Conservation (phyloP, 1,284 basidiomycete genomes). For the Ceratobasidium sp. region DNA sequence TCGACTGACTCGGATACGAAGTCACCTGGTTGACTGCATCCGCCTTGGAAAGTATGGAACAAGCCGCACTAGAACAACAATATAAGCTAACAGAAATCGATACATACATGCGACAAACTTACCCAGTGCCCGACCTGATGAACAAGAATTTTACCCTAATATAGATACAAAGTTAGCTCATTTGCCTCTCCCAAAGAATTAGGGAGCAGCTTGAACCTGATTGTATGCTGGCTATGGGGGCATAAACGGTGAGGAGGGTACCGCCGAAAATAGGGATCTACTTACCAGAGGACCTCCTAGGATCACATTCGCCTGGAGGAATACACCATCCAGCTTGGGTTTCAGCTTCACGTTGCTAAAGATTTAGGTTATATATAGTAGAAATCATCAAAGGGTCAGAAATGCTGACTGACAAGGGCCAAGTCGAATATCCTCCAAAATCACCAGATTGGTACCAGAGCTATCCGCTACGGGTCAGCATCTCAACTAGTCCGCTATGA, state of each 20-base stretch:
- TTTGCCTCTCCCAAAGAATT: too few relatives aligned
- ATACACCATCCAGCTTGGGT: not conserved
- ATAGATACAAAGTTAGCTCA: too few relatives aligned
- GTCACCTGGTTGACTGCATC: not conserved
- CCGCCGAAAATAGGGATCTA: not conserved
- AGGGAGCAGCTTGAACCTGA: too few relatives aligned
- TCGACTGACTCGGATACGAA: not conserved
- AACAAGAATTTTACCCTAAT: not conserved
- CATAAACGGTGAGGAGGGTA: not conserved
- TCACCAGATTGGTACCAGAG: not conserved
- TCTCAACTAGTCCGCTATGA: not conserved
- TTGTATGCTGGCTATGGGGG: not conserved
- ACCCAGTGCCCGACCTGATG: conserved; percentile 6
- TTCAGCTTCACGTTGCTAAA: not conserved
- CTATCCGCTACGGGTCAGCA: not conserved
- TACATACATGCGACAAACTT: not conserved
- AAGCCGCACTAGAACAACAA: not conserved
- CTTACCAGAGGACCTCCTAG: not conserved
- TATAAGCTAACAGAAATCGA: not conserved
- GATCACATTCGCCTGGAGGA: not conserved
- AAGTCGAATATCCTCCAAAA: not conserved
- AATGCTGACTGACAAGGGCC: not conserved
- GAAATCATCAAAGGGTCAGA: not conserved
- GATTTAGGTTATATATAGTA: not conserved
- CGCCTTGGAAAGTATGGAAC: conserved; percentile 17